These are phyloP conservation scores for Fusarium sp. DNA, from an alignment of 2,329 filamentous ascomycete genomes.

Conservation along the genomic window DNA sequence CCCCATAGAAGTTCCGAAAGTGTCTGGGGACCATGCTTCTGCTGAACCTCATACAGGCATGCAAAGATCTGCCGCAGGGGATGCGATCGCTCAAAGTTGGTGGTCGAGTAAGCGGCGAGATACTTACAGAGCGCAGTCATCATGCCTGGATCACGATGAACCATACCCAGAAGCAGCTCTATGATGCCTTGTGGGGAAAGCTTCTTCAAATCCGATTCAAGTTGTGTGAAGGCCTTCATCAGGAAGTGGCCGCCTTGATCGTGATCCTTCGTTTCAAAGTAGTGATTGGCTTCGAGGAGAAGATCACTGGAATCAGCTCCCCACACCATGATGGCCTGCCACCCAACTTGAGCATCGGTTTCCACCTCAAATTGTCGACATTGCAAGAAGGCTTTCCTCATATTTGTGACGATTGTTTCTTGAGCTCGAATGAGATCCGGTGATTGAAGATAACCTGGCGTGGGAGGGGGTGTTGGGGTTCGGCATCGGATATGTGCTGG, in stretches of 20 bases:
- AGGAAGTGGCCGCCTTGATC: slow-evolving; percentile 55
- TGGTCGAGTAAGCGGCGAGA: slow-evolving; percentile 56
- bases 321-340: slow-evolving; percentile 57
- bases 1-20: slow-evolving; percentile 58
- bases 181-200: slow-evolving; percentile 57
- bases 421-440: slow-evolving; percentile 58
- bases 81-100: slow-evolving; percentile 56
- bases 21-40: slow-evolving; percentile 56
- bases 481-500: slow-evolving; percentile 58
- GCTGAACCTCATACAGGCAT: slow-evolving; percentile 58
- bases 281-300: slow-evolving; percentile 57
- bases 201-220: slow-evolving; percentile 56
- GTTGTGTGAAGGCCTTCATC: slow-evolving; percentile 57
- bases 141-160: slow-evolving; percentile 57
- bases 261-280: slow-evolving; percentile 54
- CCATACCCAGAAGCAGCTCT: slow-evolving; percentile 57
- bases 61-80: slow-evolving; percentile 57
- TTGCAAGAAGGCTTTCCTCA: slow-evolving; percentile 58
- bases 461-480: slow-evolving; percentile 58
- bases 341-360: slow-evolving; percentile 52
- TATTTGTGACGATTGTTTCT: slow-evolving; percentile 57
- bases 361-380: slow-evolving; percentile 57
- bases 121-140: slow-evolving; percentile 60
- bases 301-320: slow-evolving; percentile 57
- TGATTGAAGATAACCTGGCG: slow-evolving; percentile 55